A percentile compares a stretch with the other conserved stretches of the same genome.
phyloP scores from a whole-genome alignment of 1,139 yeast species.

The Yamadazyma spencermartinsiae region DNA sequence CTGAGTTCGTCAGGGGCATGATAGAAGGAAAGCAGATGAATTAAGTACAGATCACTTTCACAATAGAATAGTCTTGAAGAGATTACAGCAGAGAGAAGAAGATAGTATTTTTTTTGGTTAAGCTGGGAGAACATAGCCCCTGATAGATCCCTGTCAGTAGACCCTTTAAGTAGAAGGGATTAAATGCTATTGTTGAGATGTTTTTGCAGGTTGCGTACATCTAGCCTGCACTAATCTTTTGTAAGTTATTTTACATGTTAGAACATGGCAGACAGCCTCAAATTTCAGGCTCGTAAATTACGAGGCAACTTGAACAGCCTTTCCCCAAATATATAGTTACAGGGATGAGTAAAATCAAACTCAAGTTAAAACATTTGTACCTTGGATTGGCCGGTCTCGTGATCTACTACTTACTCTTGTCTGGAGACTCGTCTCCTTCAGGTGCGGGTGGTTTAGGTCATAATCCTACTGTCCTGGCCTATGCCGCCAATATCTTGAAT shows the following conservation, averaged over 20 bases:
- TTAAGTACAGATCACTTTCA: too few species aligned
- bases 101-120: not conserved
- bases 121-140: too few species aligned
- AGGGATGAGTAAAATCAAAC: not conserved
- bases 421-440: not conserved
- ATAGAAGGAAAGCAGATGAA: too few species aligned
- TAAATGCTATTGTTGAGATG: not conserved
- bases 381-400: not conserved
- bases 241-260: not conserved
- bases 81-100: not conserved
- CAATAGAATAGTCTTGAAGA: too few species aligned
- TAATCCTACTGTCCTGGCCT: not conserved
- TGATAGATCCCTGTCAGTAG: too few species aligned
- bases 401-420: not conserved
- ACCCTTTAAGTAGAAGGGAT: not conserved
- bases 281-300: not conserved
- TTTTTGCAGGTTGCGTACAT: too few species aligned
- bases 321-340: not conserved
- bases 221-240: too few species aligned
- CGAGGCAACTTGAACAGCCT: not conserved
- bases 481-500: constrained; percentile 2
- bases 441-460: not conserved
- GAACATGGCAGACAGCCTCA: not conserved
- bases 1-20: too few species aligned
- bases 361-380: constrained; percentile 1